phyloP scores from a whole-genome alignment of 2,329 filamentous ascomycete genomes.

The Drechslerella coelobrocha region DNA sequence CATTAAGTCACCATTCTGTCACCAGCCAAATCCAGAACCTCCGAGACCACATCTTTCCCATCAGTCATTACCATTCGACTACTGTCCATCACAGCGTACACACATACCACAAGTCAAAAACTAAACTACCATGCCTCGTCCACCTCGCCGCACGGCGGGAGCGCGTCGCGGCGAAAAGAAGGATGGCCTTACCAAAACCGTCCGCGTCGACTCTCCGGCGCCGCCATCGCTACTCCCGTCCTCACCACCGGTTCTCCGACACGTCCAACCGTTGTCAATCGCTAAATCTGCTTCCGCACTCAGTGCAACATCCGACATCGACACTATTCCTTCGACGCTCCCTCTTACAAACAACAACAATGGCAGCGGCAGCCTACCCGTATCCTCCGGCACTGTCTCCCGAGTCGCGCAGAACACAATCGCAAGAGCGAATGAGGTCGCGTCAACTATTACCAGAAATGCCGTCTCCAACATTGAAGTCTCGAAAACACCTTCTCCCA shows the following conservation, averaged over 20 bases:
- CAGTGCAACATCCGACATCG: constrained; percentile 26
- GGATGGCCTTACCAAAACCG: constrained; percentile 10
- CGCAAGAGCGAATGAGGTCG: constrained; percentile 28
- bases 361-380: constrained; percentile 1
- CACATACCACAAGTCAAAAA: not conserved
- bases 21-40: not conserved
- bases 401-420: constrained; percentile 39
- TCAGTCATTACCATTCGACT: not conserved
- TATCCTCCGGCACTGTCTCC: constrained; percentile 8
- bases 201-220: constrained; percentile 29
- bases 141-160: constrained; percentile 45
- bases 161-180: constrained; percentile 39
- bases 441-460: constrained; percentile 4
- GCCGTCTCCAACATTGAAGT: constrained; percentile 19
- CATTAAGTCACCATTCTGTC: not conserved
- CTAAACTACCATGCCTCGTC: constrained; percentile 32
- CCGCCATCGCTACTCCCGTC: constrained; percentile 13
- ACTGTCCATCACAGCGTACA: not conserved
- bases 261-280: constrained; percentile 1
- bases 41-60: not conserved
- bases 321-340: constrained; percentile 31
- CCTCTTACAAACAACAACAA: constrained; percentile 22
- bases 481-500: constrained; percentile 33
- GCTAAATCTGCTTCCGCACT: constrained; percentile 29
- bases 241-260: constrained; percentile 21